phyloP scores from a whole-genome alignment of 257 asterid genomes.

The Ilex aquifolium region DNA sequence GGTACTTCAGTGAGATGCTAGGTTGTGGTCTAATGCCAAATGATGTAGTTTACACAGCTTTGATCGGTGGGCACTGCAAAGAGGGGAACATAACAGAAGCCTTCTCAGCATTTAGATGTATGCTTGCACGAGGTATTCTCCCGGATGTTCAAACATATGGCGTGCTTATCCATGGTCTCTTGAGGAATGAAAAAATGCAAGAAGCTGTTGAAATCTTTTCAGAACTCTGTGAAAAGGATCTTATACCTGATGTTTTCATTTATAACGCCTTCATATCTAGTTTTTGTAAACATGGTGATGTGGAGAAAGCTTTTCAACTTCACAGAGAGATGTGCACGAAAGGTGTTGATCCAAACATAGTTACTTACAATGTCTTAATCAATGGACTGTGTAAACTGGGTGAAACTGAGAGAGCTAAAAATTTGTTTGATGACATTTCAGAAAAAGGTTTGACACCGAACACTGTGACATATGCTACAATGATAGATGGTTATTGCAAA shows the following conservation, averaged over 20 bases:
- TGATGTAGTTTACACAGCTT: constrained; percentile 5
- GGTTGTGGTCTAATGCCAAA: constrained; percentile 15
- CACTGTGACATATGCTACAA: not conserved
- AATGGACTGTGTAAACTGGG: constrained; percentile 5
- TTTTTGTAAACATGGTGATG: not conserved
- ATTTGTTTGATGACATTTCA: not conserved
- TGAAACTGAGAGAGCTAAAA: constrained; percentile 8
- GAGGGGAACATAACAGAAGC: constrained; percentile 6
- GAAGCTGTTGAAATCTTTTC: not conserved
- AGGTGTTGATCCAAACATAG: not conserved
- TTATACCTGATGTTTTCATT: not conserved
- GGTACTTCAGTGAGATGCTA: constrained; percentile 16
- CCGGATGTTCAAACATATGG: constrained; percentile 4
- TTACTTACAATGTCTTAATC: constrained; percentile 3
- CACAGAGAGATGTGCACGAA: not conserved
- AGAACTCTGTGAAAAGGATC: not conserved
- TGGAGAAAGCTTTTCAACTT: not conserved
- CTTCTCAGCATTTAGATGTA: constrained; percentile 8
- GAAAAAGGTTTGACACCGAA: constrained; percentile 9
- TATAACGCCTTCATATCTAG: not conserved
- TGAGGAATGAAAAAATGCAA: not conserved
- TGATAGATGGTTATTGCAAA: constrained; percentile 10
- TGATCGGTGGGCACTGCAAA: constrained; percentile 11
- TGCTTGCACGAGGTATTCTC: constrained; percentile 1
- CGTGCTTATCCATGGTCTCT: constrained; percentile 2